These are phyloP conservation scores for Andrographis paniculata DNA, from an alignment of 305 asterid species.

Conservation along the genomic window DNA sequence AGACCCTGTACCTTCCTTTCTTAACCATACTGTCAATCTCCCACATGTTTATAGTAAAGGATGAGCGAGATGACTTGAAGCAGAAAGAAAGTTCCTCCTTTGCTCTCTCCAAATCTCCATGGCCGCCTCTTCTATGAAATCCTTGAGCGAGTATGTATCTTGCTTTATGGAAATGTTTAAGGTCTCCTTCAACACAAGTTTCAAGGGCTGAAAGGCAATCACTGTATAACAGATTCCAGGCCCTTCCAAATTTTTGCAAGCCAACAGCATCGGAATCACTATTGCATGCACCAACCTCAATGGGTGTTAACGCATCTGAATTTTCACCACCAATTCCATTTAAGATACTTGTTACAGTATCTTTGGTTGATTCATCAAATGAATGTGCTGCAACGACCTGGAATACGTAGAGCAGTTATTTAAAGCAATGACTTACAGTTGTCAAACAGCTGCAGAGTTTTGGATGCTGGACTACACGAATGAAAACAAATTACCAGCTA, in stretches of 20 bases:
- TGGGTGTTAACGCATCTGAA: constrained; percentile 36
- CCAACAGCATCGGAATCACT: constrained; percentile 28
- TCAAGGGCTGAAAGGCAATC: constrained; percentile 95
- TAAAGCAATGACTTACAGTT: constrained; percentile 14
- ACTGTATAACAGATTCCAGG: constrained; percentile 72
- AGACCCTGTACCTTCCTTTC: constrained; percentile 67
- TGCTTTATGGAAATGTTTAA: constrained; percentile 96
- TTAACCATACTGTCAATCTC: constrained; percentile 97
- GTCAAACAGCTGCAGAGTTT: constrained; percentile 16
- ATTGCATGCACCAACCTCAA: constrained; percentile 31
- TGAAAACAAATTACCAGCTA: constrained; percentile 17
- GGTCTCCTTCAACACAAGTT: constrained; percentile 97
- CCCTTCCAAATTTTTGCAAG: constrained; percentile 38
- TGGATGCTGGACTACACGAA: constrained; percentile 14
- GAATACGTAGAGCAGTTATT: constrained; percentile 21
- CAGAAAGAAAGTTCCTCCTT: constrained; percentile 98
- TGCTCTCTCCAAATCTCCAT: constrained; percentile 88
- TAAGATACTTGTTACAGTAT: constrained; percentile 35
- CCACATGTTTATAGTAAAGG: constrained; percentile 98
- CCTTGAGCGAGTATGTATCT: constrained; percentile 97
- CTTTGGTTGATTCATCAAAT: constrained; percentile 54
- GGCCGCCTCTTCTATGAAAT: constrained; percentile 59
- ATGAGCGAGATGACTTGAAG: constrained; percentile 89
- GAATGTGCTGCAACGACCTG: constrained; percentile 80
- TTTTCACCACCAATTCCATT: constrained; percentile 27